phyloP scores from a whole-genome alignment of 768 basidiomycete genomes.

The Harrya chromipes region DNA sequence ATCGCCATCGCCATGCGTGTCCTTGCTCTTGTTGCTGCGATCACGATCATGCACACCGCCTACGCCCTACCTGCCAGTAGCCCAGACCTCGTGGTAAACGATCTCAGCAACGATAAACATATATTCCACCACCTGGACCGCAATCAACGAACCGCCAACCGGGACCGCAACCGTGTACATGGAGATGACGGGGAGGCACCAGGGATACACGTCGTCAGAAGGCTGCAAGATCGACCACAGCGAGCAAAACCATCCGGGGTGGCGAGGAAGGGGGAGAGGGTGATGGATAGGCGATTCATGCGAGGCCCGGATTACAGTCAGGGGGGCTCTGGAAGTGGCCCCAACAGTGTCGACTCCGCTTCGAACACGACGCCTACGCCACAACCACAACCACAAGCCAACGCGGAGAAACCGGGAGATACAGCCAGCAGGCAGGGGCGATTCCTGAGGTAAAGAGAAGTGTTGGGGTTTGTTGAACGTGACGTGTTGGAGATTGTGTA shows the following conservation, averaged over 20 bases:
- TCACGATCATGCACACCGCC: slow-evolving; percentile 17
- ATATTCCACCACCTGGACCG: slow-evolving; percentile 31
- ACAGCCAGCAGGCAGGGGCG: slow-evolving; percentile 5
- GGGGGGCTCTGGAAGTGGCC: slow-evolving; percentile 2
- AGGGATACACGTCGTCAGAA: background rate
- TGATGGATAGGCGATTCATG: slow-evolving; percentile 17
- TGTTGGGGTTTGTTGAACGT: too few relatives aligned
- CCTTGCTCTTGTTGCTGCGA: slow-evolving; percentile 23
- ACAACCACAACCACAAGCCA: slow-evolving; percentile 10
- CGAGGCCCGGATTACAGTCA: slow-evolving; percentile 29
- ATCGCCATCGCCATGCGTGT: slow-evolving; percentile 31
- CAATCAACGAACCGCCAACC: slow-evolving; percentile 24
- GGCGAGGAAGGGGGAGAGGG: background rate
- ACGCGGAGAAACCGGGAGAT: slow-evolving; percentile 4
- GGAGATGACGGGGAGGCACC: background rate
- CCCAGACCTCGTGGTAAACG: slow-evolving; percentile 21
- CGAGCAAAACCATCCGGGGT: background rate
- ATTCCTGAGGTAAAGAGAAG: background rate
- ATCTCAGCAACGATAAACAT: slow-evolving; percentile 20
- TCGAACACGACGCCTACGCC: slow-evolving; percentile 14
- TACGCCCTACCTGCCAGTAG: slow-evolving; percentile 19
- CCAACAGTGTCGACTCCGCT: slow-evolving; percentile 6
- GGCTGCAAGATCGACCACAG: background rate
- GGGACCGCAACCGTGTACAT: slow-evolving; percentile 5
- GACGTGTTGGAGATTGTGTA: background rate